phyloP scores from a whole-genome alignment of 2,329 filamentous ascomycete genomes.

The Coniochaeta prunicola region DNA sequence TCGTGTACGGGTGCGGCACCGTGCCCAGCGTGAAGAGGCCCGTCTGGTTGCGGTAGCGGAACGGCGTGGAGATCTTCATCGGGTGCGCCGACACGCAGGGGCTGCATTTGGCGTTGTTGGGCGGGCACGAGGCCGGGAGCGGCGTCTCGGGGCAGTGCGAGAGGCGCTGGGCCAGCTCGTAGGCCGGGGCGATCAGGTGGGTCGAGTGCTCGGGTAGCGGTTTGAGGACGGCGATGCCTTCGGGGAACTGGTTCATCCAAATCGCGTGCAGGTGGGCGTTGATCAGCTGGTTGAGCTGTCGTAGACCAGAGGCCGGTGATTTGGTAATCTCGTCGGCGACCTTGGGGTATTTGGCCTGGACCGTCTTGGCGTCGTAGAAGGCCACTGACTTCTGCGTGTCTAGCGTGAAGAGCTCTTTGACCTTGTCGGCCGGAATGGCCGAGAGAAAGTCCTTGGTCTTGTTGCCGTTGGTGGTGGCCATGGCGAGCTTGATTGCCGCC shows the following conservation, averaged over 20 bases:
- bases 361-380: constrained; percentile 60
- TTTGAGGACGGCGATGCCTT: constrained; percentile 75
- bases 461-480: constrained; percentile 48
- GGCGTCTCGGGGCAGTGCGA: constrained; percentile 68
- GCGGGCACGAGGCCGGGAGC: constrained; percentile 72
- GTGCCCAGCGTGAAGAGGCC: constrained; percentile 74
- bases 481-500: constrained; percentile 52
- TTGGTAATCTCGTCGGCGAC: constrained; percentile 56
- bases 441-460: constrained; percentile 56
- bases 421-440: constrained; percentile 35
- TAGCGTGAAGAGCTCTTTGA: constrained; percentile 56
- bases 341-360: constrained; percentile 60
- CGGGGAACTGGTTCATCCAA: constrained; percentile 73
- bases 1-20: constrained; percentile 87
- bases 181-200: constrained; percentile 60
- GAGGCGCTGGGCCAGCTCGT: constrained; percentile 68
- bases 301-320: constrained; percentile 52
- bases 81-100: constrained; percentile 61
- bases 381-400: constrained; percentile 61
- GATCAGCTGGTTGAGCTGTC: constrained; percentile 65
- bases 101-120: constrained; percentile 67
- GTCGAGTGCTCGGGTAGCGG: constrained; percentile 71
- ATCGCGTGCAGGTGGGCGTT: constrained; percentile 77
- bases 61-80: constrained; percentile 59
- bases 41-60: constrained; percentile 64